Conservation (phyloP, 2,329 filamentous ascomycete species). For the Sclerotinia minor region DNA sequence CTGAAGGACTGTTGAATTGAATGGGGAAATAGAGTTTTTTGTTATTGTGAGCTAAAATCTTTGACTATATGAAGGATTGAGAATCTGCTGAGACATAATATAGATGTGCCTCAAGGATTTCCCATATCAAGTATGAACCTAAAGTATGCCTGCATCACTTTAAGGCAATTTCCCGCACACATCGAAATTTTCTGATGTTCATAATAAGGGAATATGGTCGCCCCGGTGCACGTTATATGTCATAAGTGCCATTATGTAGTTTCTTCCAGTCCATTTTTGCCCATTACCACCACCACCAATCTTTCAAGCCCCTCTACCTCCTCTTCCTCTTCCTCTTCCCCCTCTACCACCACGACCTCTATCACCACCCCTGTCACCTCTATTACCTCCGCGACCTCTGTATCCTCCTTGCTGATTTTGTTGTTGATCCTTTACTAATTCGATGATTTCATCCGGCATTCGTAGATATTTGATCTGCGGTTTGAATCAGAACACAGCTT, state of each 20-base stretch:
- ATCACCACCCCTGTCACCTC: conserved; percentile 51
- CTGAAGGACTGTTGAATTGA: not conserved
- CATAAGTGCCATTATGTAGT: conserved; percentile 7
- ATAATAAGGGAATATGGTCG: not conserved
- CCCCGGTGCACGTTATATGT: not conserved
- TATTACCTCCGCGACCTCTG: conserved; percentile 64
- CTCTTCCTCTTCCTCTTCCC: conserved; percentile 32
- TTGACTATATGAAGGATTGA: conserved; percentile 2
- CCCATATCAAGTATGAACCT: conserved; percentile 5
- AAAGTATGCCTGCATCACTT: conserved; percentile 16
- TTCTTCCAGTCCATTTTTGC: conserved; percentile 5
- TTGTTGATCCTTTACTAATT: conserved; percentile 89
- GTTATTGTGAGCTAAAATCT: not conserved
- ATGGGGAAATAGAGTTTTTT: not conserved
- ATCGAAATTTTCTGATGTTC: not conserved
- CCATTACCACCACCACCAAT: conserved; percentile 5
- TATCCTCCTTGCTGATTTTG: conserved; percentile 48
- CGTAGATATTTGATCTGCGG: conserved; percentile 92
- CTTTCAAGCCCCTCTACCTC: conserved; percentile 33
- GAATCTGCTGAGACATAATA: conserved; percentile 1
- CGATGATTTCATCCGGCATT: conserved; percentile 95
- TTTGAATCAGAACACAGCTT: conserved; percentile 23
- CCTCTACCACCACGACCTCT: conserved; percentile 40
- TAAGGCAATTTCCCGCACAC: not conserved
- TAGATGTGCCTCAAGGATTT: not conserved